A percentile compares a stretch with the other conserved stretches of the same genome.
Conservation (phyloP, 352 stramenopile genomes). For the Pythium brachiatum region DNA sequence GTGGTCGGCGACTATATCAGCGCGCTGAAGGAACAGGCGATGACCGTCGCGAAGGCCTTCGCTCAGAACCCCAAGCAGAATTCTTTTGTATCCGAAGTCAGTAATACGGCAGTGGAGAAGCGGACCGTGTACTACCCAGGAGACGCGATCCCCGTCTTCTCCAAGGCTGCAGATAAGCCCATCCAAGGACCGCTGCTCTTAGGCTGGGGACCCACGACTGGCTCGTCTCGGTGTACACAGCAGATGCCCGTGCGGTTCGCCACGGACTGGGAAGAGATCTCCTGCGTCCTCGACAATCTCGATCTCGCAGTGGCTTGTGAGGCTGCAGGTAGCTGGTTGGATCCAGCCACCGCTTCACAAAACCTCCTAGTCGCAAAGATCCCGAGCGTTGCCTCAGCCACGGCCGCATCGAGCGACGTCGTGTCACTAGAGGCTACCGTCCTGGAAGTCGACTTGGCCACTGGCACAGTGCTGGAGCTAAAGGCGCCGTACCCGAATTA, state of each 20-base stretch:
- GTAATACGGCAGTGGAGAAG: not conserved
- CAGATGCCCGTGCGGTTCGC: conserved; percentile 29
- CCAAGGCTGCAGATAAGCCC: not conserved
- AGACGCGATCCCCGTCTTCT: conserved; percentile 36
- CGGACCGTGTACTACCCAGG: conserved; percentile 24
- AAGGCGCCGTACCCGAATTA: conserved; percentile 25
- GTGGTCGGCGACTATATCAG: conserved; percentile 37
- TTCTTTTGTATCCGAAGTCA: conserved; percentile 23
- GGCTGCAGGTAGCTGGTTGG: conserved; percentile 9
- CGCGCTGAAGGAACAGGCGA: conserved; percentile 25
- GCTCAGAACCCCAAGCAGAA: conserved; percentile 35
- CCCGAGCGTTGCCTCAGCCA: conserved; percentile 6
- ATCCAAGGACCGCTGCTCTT: conserved; percentile 25
- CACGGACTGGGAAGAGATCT: conserved; percentile 1
- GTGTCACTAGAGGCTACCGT: conserved; percentile 19
- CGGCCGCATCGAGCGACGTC: not conserved
- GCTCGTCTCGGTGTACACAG: conserved; percentile 32
- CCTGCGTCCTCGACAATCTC: conserved; percentile 17
- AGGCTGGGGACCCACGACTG: conserved; percentile 15
- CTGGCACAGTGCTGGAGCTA: not conserved
- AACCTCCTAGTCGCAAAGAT: conserved; percentile 19
- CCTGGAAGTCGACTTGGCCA: conserved; percentile 6
- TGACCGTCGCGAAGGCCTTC: conserved; percentile 37
- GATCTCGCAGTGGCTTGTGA: conserved; percentile 21
- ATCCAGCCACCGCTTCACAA: conserved; percentile 12